Evolutionary conservation across 2,329 filamentous ascomycete species (phyloP), one percentile per base, ranked within the genome.

Genomic region (Claviceps citrina): DNA sequence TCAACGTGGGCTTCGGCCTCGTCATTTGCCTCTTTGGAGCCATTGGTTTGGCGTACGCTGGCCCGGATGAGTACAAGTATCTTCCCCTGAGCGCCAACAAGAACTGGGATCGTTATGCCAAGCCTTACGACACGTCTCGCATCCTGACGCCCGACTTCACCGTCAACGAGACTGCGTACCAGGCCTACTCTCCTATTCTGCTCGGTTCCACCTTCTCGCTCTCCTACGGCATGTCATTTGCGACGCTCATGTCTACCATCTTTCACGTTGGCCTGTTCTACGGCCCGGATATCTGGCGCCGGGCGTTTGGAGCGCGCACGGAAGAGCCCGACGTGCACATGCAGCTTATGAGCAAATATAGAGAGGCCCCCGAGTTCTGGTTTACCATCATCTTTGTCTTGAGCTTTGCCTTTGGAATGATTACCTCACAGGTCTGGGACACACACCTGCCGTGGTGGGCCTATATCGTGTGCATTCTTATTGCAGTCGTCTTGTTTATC

Each of bases 221-320:
- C 8, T 60, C 57, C 4, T 77, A 76, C 47, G 71, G 68, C 24
- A 59, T 76, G 37, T 66, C 64, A 1, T 77, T 77, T 49, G 73
- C 72, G 2, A 61, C 64, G 2, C 63, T 76, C 13, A 56, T 68
- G 1, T 59, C 71, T 0, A 63, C 73, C 1, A 50, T 77, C 7
- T 53, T 70, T 0, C 67, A 76, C 48, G 64, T 63, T 4, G 57
- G 46, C 20, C 56, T 76, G 2, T 72, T 70, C 49, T 65, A 76
- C 43, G 65, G 71, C 5, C 46, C 59, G 15, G 65, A 71, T 18
- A 62, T 76, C 25, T 47, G 53, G 43, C 43, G 47, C 16, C 55
- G 57, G 16, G 63, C 40, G 1, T 40, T 34, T 15, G 26, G 31
- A 6, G 25, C 55, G 56, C 16, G 63, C 40, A 1, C 15, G 3